Evolutionary conservation across 2,329 filamentous ascomycete genomes (phyloP).

Genomic region (Colletotrichum magnum): DNA sequence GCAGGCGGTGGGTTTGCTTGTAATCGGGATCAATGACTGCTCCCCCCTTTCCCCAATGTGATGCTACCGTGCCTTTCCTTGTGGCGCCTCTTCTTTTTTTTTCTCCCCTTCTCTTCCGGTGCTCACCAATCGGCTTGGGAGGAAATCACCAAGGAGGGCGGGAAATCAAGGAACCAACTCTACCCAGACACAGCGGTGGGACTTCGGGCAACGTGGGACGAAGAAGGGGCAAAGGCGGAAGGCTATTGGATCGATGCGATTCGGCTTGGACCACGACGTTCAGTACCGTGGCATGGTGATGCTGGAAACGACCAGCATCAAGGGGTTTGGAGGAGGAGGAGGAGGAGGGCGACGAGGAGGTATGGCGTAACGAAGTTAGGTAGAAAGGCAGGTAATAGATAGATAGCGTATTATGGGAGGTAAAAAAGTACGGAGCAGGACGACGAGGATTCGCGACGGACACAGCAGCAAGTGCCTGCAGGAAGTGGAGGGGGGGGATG

Average conservation of each 20-base stretch:
- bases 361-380: background rate
- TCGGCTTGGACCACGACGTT: slow-evolving; percentile 31
- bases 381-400: no score
- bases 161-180: slow-evolving; percentile 29
- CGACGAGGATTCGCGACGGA: slow-evolving; percentile 36
- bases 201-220: slow-evolving; percentile 37
- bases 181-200: slow-evolving; percentile 18
- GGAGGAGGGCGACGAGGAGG: background rate
- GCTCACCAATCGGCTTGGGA: slow-evolving; percentile 30
- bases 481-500: slow-evolving; percentile 14
- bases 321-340: slow-evolving; percentile 31
- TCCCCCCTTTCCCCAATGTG: slow-evolving; percentile 17
- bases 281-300: slow-evolving; percentile 32
- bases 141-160: slow-evolving; percentile 26
- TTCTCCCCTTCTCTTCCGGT: background rate
- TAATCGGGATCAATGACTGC: slow-evolving; percentile 18
- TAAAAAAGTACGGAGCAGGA: slow-evolving; percentile 20
- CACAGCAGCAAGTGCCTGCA: slow-evolving; percentile 35
- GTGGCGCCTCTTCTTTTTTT: background rate
- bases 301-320: slow-evolving; percentile 37
- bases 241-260: slow-evolving; percentile 32
- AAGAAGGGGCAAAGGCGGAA: slow-evolving; percentile 10
- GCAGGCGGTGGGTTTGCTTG: slow-evolving; percentile 7
- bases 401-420: background rate
- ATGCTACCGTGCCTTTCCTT: slow-evolving; percentile 26